These are phyloP conservation scores for Panaeolus cyanescens DNA, from an alignment of 768 basidiomycete genomes.

Conservation along the genomic window DNA sequence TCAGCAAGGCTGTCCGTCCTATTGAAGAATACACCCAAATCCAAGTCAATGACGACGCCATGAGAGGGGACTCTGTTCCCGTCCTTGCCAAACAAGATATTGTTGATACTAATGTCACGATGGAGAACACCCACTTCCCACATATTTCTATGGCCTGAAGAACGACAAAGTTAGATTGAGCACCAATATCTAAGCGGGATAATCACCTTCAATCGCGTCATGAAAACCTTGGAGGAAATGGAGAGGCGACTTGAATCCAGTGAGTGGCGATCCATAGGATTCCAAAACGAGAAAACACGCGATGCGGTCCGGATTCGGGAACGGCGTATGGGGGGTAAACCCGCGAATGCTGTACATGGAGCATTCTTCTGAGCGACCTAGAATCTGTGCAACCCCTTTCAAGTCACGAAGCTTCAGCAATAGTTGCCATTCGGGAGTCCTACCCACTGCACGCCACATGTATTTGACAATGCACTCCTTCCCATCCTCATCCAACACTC, in stretches of 20 bases:
- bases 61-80: background rate
- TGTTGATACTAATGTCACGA: background rate
- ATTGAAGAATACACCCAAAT: background rate
- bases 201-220: background rate
- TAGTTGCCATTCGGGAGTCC: background rate
- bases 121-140: background rate
- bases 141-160: background rate
- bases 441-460: background rate
- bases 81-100: background rate
- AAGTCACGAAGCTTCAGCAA: background rate
- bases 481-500: background rate
- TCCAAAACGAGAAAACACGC: background rate
- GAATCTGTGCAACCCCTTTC: background rate
- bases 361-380: no score
- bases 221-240: background rate
- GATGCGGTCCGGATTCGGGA: background rate
- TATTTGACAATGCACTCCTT: background rate
- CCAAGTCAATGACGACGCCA: background rate
- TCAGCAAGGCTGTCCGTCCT: background rate
- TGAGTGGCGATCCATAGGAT: background rate
- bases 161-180: no score
- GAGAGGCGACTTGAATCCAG: background rate
- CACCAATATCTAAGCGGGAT: background rate
- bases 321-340: background rate
- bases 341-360: no score